phyloP scores from a whole-genome alignment of 176 grass and related monocot species.

The Carex parvula region DNA sequence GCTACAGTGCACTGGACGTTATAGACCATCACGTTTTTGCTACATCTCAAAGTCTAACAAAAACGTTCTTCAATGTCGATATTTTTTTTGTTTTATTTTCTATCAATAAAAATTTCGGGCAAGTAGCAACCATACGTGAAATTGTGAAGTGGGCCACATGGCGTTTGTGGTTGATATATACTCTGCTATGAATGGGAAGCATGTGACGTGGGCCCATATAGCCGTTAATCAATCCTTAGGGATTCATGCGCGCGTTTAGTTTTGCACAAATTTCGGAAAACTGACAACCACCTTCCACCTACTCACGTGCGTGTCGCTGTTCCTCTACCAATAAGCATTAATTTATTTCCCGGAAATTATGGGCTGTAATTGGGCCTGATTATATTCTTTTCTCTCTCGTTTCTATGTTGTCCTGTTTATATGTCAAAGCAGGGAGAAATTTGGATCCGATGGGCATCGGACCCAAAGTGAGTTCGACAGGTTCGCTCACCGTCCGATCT shows the following conservation, averaged over 20 bases:
- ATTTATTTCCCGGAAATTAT: background rate
- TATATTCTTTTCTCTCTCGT: background rate
- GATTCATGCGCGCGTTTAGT: background rate
- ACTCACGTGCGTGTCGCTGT: conserved; percentile 2
- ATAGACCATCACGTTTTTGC: too few relatives aligned
- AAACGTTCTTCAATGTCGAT: too few relatives aligned
- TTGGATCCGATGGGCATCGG: too few relatives aligned
- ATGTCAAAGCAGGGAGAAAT: too few relatives aligned
- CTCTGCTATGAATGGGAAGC: background rate
- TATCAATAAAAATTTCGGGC: too few relatives aligned
- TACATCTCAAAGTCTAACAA: too few relatives aligned
- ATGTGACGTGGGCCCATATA: background rate
- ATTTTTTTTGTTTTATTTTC: too few relatives aligned
- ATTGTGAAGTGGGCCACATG: background rate
- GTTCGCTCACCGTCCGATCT: too few relatives aligned
- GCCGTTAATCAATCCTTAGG: background rate
- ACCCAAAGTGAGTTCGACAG: too few relatives aligned
- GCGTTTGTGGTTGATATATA: background rate
- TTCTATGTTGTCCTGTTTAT: too few relatives aligned
- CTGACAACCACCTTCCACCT: background rate
- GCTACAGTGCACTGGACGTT: too few relatives aligned
- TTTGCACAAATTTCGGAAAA: background rate
- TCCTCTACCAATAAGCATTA: background rate
- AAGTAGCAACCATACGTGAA: too few relatives aligned
- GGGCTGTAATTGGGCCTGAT: background rate